Conservation (phyloP, 345 rosid genomes). For the Balakata baccata region DNA sequence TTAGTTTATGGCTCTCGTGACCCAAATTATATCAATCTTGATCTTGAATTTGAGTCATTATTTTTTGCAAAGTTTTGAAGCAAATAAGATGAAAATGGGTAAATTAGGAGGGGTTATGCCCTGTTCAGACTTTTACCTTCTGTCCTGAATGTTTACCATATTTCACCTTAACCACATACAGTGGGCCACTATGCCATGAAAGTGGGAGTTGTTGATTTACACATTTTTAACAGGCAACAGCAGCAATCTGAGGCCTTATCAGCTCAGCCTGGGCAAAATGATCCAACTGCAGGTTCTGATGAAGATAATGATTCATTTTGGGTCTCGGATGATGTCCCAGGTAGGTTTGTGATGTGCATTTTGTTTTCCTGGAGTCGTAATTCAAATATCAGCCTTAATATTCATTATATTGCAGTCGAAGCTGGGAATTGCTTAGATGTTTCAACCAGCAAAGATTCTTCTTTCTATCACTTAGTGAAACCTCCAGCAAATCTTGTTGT, state of each 20-base stretch:
- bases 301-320: constrained; percentile 75
- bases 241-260: constrained; percentile 51
- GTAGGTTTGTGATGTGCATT: constrained; percentile 28
- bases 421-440: constrained; percentile 66
- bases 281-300: constrained; percentile 33
- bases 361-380: constrained; percentile 4
- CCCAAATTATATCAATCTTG: background rate
- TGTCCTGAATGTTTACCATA: background rate
- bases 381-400: constrained; percentile 8
- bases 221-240: constrained; percentile 47
- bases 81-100: background rate
- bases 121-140: background rate
- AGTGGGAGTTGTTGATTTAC: background rate
- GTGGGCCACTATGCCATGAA: background rate
- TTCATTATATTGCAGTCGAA: constrained; percentile 53
- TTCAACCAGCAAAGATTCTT: constrained; percentile 49
- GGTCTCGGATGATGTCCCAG: constrained; percentile 73
- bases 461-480: constrained; percentile 61
- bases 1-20: background rate
- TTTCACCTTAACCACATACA: background rate
- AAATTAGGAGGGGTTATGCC: background rate
- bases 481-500: constrained; percentile 95
- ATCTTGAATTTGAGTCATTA: background rate
- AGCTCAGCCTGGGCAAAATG: constrained; percentile 40
- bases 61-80: background rate